A percentile compares a stretch with the other conserved stretches of the same genome.
Conservation (phyloP, 177 flowering plant genomes). For the Tripterygium wilfordii region DNA sequence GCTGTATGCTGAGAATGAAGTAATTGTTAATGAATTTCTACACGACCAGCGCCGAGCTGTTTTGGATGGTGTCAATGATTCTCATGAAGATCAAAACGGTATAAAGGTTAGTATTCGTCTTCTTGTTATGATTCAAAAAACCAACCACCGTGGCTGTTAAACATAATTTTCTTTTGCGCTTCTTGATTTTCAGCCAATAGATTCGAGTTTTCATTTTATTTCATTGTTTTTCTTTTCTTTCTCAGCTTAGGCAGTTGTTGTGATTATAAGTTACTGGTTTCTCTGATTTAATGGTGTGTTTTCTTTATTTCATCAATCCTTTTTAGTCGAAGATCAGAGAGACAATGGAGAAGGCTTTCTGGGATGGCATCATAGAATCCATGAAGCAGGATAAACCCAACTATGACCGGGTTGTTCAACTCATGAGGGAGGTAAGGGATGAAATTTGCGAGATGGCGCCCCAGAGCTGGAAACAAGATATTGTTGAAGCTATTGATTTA, state of each 20-base stretch:
- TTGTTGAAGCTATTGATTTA: slow-evolving; percentile 61
- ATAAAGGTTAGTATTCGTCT: slow-evolving; percentile 46
- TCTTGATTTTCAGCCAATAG: too few species aligned
- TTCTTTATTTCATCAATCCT: slow-evolving; percentile 26
- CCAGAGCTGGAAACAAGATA: slow-evolving; percentile 73
- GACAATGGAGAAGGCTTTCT: slow-evolving; percentile 88
- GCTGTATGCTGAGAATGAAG: slow-evolving; percentile 58
- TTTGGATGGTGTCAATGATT: slow-evolving; percentile 27
- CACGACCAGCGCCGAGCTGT: slow-evolving; percentile 45
- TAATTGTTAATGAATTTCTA: slow-evolving; percentile 77
- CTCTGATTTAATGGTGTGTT: neutral
- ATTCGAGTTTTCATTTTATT: too few species aligned
- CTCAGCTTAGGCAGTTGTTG: too few species aligned
- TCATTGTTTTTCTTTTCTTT: too few species aligned
- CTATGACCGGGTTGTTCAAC: slow-evolving; percentile 56
- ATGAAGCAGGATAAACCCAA: slow-evolving; percentile 54
- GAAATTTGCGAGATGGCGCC: slow-evolving; percentile 82
- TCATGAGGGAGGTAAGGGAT: slow-evolving; percentile 84
- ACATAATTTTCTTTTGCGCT: too few species aligned
- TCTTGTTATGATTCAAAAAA: slow-evolving; percentile 4
- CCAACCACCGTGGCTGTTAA: too few species aligned
- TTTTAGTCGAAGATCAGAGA: slow-evolving; percentile 60
- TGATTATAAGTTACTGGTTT: too few species aligned
- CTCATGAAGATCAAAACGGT: slow-evolving; percentile 20
- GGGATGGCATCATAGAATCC: slow-evolving; percentile 80